These are phyloP conservation scores for Penicillium chermesinum DNA, from an alignment of 495 filamentous ascomycete species.

Conservation along the genomic window DNA sequence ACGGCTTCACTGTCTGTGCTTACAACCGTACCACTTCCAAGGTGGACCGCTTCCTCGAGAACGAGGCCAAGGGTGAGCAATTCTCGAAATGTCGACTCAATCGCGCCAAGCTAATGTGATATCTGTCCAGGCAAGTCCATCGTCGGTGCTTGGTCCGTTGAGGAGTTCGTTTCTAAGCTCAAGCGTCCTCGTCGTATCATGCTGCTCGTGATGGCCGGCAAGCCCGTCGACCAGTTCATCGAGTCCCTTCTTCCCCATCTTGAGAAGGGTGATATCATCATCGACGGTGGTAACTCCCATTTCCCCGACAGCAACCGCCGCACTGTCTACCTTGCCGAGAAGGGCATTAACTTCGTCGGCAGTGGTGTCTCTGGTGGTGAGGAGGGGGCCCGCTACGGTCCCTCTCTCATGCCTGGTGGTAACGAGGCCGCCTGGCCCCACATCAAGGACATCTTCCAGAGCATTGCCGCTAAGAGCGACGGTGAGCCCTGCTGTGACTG, in stretches of 20 bases:
- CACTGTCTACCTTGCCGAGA: constrained; percentile 72
- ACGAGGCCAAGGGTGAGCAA: constrained; percentile 79
- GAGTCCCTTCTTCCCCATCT: constrained; percentile 85
- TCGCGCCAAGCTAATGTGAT: constrained; percentile 8
- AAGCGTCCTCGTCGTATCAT: constrained; percentile 95
- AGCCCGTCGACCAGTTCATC: constrained; percentile 98
- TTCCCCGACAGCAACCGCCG: constrained; percentile 98
- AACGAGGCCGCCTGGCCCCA: constrained; percentile 97
- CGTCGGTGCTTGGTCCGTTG: constrained; percentile 84
- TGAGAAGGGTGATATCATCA: constrained; percentile 95
- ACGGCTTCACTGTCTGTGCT: constrained; percentile 91
- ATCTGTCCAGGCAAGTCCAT: constrained; percentile 73
- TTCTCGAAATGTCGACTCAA: neutral
- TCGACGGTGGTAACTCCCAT: constrained; percentile 98
- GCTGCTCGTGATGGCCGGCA: constrained; percentile 96
- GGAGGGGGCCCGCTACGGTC: constrained; percentile 96
- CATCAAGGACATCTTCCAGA: constrained; percentile 99
- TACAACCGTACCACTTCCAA: constrained; percentile 98
- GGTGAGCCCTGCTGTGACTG: constrained; percentile 97
- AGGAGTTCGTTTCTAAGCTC: constrained; percentile 92
- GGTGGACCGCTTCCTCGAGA: constrained; percentile 90
- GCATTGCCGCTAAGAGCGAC: constrained; percentile 94
- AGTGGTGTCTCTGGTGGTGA: constrained; percentile 98
- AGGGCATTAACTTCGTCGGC: constrained; percentile 95
- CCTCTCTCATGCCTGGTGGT: constrained; percentile 97